A percentile compares a stretch with the other conserved stretches of the same genome.
Evolutionary conservation across 352 stramenopile species (phyloP).

Genomic region (Phytopythium montanum): DNA sequence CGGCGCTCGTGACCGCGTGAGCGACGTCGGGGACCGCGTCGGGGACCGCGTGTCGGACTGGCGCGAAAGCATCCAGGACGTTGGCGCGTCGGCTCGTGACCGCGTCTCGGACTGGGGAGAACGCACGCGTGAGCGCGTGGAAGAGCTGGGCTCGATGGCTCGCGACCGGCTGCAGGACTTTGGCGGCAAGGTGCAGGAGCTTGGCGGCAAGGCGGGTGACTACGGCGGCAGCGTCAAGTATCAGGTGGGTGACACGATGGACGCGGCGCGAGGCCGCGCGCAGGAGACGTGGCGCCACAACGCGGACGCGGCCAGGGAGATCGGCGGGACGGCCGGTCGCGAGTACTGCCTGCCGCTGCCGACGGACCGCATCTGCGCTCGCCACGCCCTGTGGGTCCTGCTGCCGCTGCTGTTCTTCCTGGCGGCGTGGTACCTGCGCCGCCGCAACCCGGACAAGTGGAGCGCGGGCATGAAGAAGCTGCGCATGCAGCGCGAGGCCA

Average conservation of each 20-base stretch:
- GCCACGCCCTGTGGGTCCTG: constrained; percentile 35
- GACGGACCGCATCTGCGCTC: constrained; percentile 33
- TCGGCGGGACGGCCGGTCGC: constrained; percentile 19
- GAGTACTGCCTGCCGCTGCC: constrained; percentile 56
- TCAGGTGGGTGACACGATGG: constrained; percentile 47
- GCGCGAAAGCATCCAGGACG: background rate
- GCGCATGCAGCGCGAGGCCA: constrained; percentile 31
- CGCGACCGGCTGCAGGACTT: constrained; percentile 21
- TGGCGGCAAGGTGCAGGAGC: constrained; percentile 8
- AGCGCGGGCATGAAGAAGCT: constrained; percentile 50
- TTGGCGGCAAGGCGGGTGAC: constrained; percentile 7
- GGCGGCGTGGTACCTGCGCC: constrained; percentile 36
- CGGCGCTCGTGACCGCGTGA: background rate
- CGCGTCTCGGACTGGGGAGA: constrained; percentile 15
- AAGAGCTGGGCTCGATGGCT: constrained; percentile 25
- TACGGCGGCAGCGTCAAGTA: constrained; percentile 28
- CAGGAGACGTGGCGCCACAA: constrained; percentile 59
- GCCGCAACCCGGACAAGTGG: constrained; percentile 69
- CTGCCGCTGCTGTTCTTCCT: constrained; percentile 39
- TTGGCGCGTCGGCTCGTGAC: constrained; percentile 1
- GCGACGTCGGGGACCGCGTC: background rate
- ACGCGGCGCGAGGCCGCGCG: constrained; percentile 25
- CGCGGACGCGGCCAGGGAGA: constrained; percentile 38
- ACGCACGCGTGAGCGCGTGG: constrained; percentile 29
- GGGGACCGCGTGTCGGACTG: background rate